A percentile compares a stretch with the other conserved stretches of the same genome.
Conservation (phyloP, 169 alveolate genomes). For the Eimeria maxima region DNA sequence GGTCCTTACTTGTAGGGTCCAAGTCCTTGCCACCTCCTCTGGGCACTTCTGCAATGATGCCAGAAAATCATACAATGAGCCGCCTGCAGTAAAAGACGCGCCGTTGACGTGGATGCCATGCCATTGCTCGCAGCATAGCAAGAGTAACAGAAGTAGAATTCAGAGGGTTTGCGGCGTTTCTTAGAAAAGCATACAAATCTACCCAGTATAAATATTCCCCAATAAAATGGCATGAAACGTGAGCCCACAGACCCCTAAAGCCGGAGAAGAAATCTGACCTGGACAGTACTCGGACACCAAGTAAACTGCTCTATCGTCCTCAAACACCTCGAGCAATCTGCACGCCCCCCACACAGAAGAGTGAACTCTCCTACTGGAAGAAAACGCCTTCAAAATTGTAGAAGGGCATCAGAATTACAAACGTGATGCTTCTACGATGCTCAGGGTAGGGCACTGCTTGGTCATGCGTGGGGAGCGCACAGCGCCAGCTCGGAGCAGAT, state of each 20-base stretch:
- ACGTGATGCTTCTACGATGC: neutral
- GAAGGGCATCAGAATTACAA: neutral
- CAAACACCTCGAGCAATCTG: conserved; percentile 93
- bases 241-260: too few relatives aligned
- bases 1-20: conserved; percentile 57
- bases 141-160: neutral
- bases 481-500: neutral
- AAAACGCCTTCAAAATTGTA: neutral
- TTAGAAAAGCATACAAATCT: neutral
- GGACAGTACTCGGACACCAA: conserved; percentile 87
- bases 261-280: conserved; percentile 73
- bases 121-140: neutral
- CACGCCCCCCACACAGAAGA: neutral
- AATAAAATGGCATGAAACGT: neutral
- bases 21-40: conserved; percentile 52
- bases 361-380: neutral
- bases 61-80: conserved; percentile 71
- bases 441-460: neutral
- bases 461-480: neutral
- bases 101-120: neutral
- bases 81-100: conserved; percentile 24
- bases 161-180: neutral
- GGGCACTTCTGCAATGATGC: conserved; percentile 58
- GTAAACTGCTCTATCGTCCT: conserved; percentile 86
- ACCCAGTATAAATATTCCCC: neutral